Evolutionary conservation across 352 stramenopile genomes (phyloP).

Genomic region (Sclerospora graminicola): DNA sequence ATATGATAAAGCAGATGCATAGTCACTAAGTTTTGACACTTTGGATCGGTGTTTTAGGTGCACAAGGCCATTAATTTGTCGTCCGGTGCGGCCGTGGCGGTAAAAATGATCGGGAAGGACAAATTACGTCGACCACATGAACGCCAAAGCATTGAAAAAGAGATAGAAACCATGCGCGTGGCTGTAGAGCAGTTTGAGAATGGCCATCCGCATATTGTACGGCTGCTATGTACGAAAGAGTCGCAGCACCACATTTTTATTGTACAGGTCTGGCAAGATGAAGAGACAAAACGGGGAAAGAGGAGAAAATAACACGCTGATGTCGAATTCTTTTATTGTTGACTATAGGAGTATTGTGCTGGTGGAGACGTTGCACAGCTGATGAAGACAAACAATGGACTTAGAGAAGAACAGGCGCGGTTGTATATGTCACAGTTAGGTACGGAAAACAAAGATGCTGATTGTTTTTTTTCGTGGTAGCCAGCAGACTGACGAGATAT

Average conservation of each 20-base stretch:
- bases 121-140: conserved; percentile 61
- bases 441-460: conserved; percentile 9
- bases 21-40: too few relatives aligned
- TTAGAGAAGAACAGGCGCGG: conserved; percentile 53
- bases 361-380: conserved; percentile 59
- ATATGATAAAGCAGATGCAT: too few relatives aligned
- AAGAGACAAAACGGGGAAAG: not conserved
- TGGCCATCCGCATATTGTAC: conserved; percentile 76
- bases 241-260: conserved; percentile 80
- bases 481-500: not conserved
- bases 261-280: conserved; percentile 32
- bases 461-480: not conserved
- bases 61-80: conserved; percentile 80
- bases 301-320: not conserved
- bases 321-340: not conserved
- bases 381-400: conserved; percentile 54
- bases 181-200: conserved; percentile 81
- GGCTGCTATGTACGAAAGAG: conserved; percentile 69
- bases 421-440: conserved; percentile 75
- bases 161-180: conserved; percentile 81
- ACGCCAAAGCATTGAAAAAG: conserved; percentile 73
- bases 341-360: conserved; percentile 61
- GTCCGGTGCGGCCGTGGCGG: conserved; percentile 59
- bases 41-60: conserved; percentile 25
- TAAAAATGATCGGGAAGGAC: conserved; percentile 77